Base-by-base conservation (phyloP, 2,329 filamentous ascomycete genomes). In the Penicillium sp. region DNA sequence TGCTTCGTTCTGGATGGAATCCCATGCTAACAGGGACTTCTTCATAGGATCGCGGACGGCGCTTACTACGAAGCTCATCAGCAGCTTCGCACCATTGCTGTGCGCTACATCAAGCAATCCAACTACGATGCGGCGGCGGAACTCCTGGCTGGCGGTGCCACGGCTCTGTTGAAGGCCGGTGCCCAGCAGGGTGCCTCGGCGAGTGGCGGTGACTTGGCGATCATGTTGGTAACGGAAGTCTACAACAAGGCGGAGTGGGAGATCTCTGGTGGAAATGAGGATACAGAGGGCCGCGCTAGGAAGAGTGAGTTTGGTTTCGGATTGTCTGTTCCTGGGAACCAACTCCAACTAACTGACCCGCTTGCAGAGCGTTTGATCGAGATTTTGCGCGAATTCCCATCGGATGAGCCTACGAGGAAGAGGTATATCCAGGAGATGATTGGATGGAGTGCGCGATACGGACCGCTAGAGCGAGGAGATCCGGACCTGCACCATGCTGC, bases 41-140 rank as follows among this genome's bases (percentile, higher is more conserved):
- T 38, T 51, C 44, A 22, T 47, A 87, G 89, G 70, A 95, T 95
- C 70, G 77, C 82, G 57, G 89, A 94, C 70, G 91, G 90, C 63
- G 85, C 93, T 67, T 96, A 82, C 78, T 98, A 98, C 75, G 93
- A 98, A 79, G 93, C 93, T 48, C 91, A 97, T 73, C 93, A 98
- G 71, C 93, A 98, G 75, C 88, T 95, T 57, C 89, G 93, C 53
- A 90, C 96, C 44, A 91, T 96, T 58, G 90, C 90, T 51, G 86
- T 89, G 31, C 89, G 94, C 47, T 95, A 98, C 74, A 83, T 91
- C 68, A 97, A 97, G 74, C 79, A 85, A 35, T 75, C 80, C 51
- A 91, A 91, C 77, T 96, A 87, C 79, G 69, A 78, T 57, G 85
- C 89, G 10, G 93, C 94, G 39, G 85, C 89, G 66, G 87, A 95